Base-by-base conservation (phyloP, 257 asterid genomes). In the Nemophila menziesii region DNA sequence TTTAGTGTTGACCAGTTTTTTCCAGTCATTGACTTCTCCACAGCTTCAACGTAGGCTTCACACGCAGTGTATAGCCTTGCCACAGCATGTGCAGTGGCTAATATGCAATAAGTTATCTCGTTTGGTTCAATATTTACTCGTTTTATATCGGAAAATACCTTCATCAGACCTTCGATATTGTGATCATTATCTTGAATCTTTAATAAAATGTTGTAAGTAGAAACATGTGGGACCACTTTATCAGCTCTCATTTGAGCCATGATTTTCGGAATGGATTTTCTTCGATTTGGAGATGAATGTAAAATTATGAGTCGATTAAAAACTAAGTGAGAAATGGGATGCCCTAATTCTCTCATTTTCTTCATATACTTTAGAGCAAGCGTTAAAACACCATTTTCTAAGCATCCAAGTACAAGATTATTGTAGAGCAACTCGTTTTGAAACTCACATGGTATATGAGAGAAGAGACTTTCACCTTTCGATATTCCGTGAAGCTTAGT, bases 231-330 rank as follows among this genome's bases (percentile, higher is more conserved):
- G 18, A 33, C 61, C 16, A 79, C 85, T 77, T 74, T 82, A 54
- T 82, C 87, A 19, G 94, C 87, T 66, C 65, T 79, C 97, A 79
- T 87, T 78, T 82, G 97, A 44, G 68, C 55, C 22, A 75, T 62
- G 64, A 87, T 73, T 61, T 73, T 87, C 0, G 67, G 74, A 22
- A 82, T 68, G 29, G 66, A 66, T 51, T 80, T 83, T 68, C 33
- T 74, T 26, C 84, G 81, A 34, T 62, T 52, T 10, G 90, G 84
- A 46, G 92, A 66, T 4, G 93, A 76, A 53, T 80, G 95, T 11
- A 83, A 93, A 51, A 87, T 69, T 20, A 87, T 73, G 53, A 87
- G 80, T 38, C 93, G 93, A 57, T 87, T 83, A 69, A 83, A 87
- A 39, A 74, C 97, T 29, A 80, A 49, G 74, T 71, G 67, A 1